Percentiles rank a stretch among this genome's conserved stretches.
Evolutionary conservation across 1,139 yeast genomes (phyloP).

Genomic region (Pichia sp.): DNA sequence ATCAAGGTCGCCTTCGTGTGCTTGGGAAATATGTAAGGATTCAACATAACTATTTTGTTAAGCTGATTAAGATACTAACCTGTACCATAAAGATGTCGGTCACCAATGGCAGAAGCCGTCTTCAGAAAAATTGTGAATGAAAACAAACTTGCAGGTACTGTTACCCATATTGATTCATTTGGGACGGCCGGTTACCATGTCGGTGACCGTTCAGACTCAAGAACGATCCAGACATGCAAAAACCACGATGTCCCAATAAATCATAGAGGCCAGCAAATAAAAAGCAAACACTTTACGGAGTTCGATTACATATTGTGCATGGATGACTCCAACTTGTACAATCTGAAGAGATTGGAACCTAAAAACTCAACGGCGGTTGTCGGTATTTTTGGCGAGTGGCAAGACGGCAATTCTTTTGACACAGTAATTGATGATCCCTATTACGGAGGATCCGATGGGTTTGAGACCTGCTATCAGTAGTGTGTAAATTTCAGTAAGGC

Average conservation of each 20-base stretch:
- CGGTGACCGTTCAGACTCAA: constrained; percentile 76
- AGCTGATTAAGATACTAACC: background rate
- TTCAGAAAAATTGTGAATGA: constrained; percentile 61
- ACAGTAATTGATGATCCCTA: constrained; percentile 82
- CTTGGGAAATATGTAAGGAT: constrained; percentile 79
- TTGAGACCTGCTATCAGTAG: constrained; percentile 73
- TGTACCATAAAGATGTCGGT: constrained; percentile 59
- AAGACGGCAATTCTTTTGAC: constrained; percentile 46
- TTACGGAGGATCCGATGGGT: constrained; percentile 82
- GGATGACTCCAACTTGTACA: constrained; percentile 67
- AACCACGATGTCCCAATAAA: constrained; percentile 69
- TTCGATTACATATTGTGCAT: constrained; percentile 85
- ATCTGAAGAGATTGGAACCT: constrained; percentile 60
- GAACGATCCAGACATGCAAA: constrained; percentile 67
- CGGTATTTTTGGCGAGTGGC: constrained; percentile 74
- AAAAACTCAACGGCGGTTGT: constrained; percentile 46
- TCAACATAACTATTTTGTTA: background rate
- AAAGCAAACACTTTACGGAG: constrained; percentile 51
- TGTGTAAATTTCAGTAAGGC: constrained; percentile 67
- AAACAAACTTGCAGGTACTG: constrained; percentile 36
- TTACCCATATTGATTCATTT: constrained; percentile 70
- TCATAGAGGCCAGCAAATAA: constrained; percentile 74
- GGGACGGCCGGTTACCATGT: constrained; percentile 85
- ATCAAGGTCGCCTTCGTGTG: constrained; percentile 66
- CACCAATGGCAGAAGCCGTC: constrained; percentile 98